Percentiles rank a stretch among this genome's conserved stretches.
Evolutionary conservation across 176 grass and related monocot species (phyloP).

Genomic region (Sorghum bicolor): Sorghum_bicolor_NCBIv3 NC_012873.2:348001-348500

Average conservation of each 20-base stretch:
- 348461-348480: conserved; percentile 97
- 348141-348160: conserved; percentile 11
- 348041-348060: conserved; percentile 90
- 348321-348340: not conserved
- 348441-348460: conserved; percentile 95
- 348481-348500: conserved; percentile 81
- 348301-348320: not conserved
- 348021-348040: conserved; percentile 90
- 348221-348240: not conserved
- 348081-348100: not conserved
- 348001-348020: conserved; percentile 94
- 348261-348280: not conserved
- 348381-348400: not conserved
- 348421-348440: not conserved
- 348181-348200: conserved; percentile 93
- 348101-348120: not conserved
- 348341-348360: not conserved
- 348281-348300: not conserved
- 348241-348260: not conserved
- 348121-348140: not conserved
- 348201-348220: conserved; percentile 65
- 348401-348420: not conserved
- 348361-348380: not conserved
- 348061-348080: conserved; percentile 91
- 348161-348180: conserved; percentile 7